These are phyloP conservation scores for Colletotrichum horii DNA, from an alignment of 2,329 filamentous ascomycete genomes.

Conservation along the genomic window DNA sequence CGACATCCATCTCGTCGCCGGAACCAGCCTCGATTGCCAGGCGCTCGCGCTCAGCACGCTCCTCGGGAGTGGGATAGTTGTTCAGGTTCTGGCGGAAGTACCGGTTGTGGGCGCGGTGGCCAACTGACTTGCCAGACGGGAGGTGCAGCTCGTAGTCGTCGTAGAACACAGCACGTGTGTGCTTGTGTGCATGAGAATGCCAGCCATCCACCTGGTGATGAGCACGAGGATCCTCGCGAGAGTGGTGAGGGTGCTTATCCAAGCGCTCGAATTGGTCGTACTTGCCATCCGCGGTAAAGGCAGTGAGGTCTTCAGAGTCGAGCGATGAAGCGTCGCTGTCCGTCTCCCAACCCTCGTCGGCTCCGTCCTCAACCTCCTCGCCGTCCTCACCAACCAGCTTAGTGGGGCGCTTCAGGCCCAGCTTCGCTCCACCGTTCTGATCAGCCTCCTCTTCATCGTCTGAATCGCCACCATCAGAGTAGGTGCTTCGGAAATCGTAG, in stretches of 20 bases:
- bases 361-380: conserved; percentile 55
- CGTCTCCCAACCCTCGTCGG: conserved; percentile 90
- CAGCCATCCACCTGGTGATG: conserved; percentile 79
- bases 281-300: conserved; percentile 76
- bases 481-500: conserved; percentile 96
- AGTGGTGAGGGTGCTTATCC: conserved; percentile 76
- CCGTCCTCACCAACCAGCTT: conserved; percentile 58
- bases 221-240: conserved; percentile 70
- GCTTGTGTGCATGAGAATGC: conserved; percentile 83
- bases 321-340: conserved; percentile 90
- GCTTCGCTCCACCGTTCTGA: conserved; percentile 68
- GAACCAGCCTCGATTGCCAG: conserved; percentile 60
- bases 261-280: conserved; percentile 76
- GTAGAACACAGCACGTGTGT: conserved; percentile 78
- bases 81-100: conserved; percentile 95
- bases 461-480: conserved; percentile 79
- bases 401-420: conserved; percentile 64
- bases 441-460: conserved; percentile 61
- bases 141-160: conserved; percentile 95
- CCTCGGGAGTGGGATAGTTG: conserved; percentile 79
- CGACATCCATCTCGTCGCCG: conserved; percentile 37
- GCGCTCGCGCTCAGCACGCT: conserved; percentile 73
- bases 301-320: conserved; percentile 82
- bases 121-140: conserved; percentile 86
- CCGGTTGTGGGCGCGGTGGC: conserved; percentile 83